Base-by-base conservation (phyloP, 176 grass and related monocot species). In the Musa acuminata region DNA sequence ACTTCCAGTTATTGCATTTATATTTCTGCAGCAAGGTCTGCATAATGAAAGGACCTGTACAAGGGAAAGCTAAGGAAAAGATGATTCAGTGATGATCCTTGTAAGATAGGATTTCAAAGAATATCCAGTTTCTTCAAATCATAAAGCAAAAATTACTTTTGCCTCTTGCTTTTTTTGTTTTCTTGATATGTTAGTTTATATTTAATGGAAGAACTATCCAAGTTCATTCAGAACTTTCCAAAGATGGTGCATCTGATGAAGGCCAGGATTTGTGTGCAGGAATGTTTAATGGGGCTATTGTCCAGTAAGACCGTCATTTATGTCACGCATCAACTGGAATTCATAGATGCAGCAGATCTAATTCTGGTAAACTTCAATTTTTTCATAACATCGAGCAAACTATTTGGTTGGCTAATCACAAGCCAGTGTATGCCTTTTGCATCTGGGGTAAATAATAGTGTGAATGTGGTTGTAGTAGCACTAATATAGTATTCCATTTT, bases 301-400 rank as follows among this genome's bases (percentile, higher is more conserved):
- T 92, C 83, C 49, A 75, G 75, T 13, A 96, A 89, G 89, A 92
- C 89, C 64, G 83, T 96, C 67, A 82, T 96, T 22, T 92, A 89
- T 78, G 92, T 87, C 22, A 96, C 92, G 12, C 92, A 92, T 87
- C 92, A 96, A 78, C 81, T 96, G 10, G 89, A 96, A 75, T 96
- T 96, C 66, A 85, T 89, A 73, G 72, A 49, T 60, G 87, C 84
- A 75, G 87, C 89, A 10, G 89, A 96, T 64, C 81, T 87, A 80
- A 89, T 96, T 84, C 63, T 96, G 86, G 92, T 96, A 96, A 86
- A 77, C 55, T 54, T 20, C 58, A 83, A 62, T 24, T 72, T 77
- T 60, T 72, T 8, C 52, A 17, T 43, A 43, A 6, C 35, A 43
- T 43, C 4, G 35, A 43, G 35, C 35, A 43, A 11, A 75, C 0